These are phyloP conservation scores for Xylaria sp. DNA, from an alignment of 2,329 filamentous ascomycete species.

Conservation along the genomic window DNA sequence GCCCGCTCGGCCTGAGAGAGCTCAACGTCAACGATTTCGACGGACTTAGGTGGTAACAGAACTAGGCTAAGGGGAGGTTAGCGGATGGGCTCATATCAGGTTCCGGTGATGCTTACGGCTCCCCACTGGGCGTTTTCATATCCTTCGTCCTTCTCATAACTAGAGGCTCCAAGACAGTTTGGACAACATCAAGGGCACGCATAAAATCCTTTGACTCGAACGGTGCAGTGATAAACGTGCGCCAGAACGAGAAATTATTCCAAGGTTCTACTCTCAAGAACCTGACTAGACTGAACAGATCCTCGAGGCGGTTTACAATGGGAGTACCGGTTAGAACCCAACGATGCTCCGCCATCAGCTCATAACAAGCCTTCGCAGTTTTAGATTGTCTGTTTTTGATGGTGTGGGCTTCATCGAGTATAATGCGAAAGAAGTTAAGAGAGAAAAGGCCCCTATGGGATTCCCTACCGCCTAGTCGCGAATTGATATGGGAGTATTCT, in stretches of 20 bases:
- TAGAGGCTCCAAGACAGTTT: constrained; percentile 95
- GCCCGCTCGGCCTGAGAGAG: constrained; percentile 86
- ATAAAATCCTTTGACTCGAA: constrained; percentile 97
- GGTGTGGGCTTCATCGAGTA: constrained; percentile 93
- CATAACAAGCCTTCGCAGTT: constrained; percentile 94
- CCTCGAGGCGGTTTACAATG: constrained; percentile 95
- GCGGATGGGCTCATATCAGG: background rate
- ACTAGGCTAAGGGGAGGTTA: constrained; percentile 66
- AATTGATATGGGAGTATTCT: constrained; percentile 81
- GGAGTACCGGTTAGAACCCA: constrained; percentile 97
- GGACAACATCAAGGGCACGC: constrained; percentile 92
- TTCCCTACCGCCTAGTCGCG: constrained; percentile 72
- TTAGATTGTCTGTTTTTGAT: constrained; percentile 94
- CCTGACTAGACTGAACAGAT: constrained; percentile 90
- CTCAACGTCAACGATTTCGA: constrained; percentile 89
- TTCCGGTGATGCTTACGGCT: constrained; percentile 51
- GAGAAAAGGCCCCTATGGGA: constrained; percentile 84
- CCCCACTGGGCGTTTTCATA: constrained; percentile 92
- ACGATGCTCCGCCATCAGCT: constrained; percentile 83
- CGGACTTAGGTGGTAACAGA: constrained; percentile 79
- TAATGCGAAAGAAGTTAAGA: constrained; percentile 92
- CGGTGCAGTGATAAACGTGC: constrained; percentile 96
- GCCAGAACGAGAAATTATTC: constrained; percentile 99
- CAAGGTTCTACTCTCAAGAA: constrained; percentile 96
- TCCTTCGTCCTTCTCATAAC: constrained; percentile 96